Percentiles rank a stretch among this genome's conserved stretches.
phyloP scores from a whole-genome alignment of 495 filamentous ascomycete species.

The Annulohypoxylon maeteangense region DNA sequence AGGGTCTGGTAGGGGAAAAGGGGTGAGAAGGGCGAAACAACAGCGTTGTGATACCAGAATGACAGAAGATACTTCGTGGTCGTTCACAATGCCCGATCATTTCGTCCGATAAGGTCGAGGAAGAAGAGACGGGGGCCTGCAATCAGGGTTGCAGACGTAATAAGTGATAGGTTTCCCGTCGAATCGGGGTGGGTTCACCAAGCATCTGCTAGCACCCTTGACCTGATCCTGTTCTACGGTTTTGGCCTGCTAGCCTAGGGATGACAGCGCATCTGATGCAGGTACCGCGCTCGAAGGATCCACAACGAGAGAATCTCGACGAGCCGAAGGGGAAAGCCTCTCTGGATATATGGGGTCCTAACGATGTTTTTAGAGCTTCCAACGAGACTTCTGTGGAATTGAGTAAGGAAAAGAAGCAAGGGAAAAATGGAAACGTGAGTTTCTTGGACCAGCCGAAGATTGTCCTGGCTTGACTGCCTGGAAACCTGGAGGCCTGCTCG shows the following conservation, averaged over 20 bases:
- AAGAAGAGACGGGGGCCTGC: conserved; percentile 38
- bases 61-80: conserved; percentile 21
- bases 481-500: conserved; percentile 30
- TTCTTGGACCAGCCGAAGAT: conserved; percentile 24
- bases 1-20: conserved; percentile 30
- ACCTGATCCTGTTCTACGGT: conserved; percentile 37
- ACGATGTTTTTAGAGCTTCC: conserved; percentile 18
- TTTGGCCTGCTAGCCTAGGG: conserved; percentile 16
- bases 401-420: conserved; percentile 18
- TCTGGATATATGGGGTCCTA: conserved; percentile 21
- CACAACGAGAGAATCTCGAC: conserved; percentile 32
- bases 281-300: conserved; percentile 41
- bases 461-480: conserved; percentile 2
- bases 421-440: neutral
- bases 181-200: conserved; percentile 39
- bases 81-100: conserved; percentile 29
- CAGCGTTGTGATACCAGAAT: conserved; percentile 40
- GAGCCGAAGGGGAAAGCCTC: conserved; percentile 20
- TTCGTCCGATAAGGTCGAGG: conserved; percentile 43
- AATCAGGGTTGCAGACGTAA: conserved; percentile 43
- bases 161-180: conserved; percentile 38
- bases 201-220: conserved; percentile 29
- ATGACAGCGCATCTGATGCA: conserved; percentile 42
- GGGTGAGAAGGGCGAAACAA: conserved; percentile 27
- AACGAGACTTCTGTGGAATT: conserved; percentile 20